phyloP scores from a whole-genome alignment of 1,139 yeast species.

The Yamadazyma dushanensis region DNA sequence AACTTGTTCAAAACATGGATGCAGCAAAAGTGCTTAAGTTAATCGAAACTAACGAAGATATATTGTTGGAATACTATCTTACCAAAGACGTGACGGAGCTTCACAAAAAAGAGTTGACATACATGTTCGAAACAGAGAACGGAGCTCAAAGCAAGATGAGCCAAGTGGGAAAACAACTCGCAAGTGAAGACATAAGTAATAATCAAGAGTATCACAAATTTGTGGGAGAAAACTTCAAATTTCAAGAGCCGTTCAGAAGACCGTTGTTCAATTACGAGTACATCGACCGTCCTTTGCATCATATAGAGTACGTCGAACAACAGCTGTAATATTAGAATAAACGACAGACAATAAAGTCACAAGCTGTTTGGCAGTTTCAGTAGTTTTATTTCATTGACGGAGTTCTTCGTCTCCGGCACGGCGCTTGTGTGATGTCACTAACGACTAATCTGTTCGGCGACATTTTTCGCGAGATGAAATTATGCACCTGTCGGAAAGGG shows the following conservation, averaged over 20 bases:
- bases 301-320: conserved; percentile 6
- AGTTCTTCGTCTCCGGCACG: too few species aligned
- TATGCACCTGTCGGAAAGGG: too few species aligned
- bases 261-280: conserved; percentile 32
- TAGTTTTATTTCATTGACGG: too few species aligned
- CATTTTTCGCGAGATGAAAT: too few species aligned
- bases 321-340: too few species aligned
- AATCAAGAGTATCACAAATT: conserved; percentile 13
- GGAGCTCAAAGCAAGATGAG: conserved; percentile 17
- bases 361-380: too few species aligned
- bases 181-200: conserved; percentile 13
- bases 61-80: conserved; percentile 29
- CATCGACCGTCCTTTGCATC: conserved; percentile 18
- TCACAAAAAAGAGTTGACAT: conserved; percentile 33
- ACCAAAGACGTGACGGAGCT: conserved; percentile 29
- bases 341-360: too few species aligned
- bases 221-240: conserved; percentile 19
- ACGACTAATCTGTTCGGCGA: too few species aligned
- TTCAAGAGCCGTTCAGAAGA: conserved; percentile 29
- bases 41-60: conserved; percentile 20
- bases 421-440: too few species aligned
- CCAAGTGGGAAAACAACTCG: conserved; percentile 9
- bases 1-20: conserved; percentile 20
- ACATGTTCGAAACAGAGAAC: conserved; percentile 23
- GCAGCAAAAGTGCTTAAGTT: conserved; percentile 31